Conservation (phyloP, 768 basidiomycete genomes). For the Lactarius trivialis region DNA sequence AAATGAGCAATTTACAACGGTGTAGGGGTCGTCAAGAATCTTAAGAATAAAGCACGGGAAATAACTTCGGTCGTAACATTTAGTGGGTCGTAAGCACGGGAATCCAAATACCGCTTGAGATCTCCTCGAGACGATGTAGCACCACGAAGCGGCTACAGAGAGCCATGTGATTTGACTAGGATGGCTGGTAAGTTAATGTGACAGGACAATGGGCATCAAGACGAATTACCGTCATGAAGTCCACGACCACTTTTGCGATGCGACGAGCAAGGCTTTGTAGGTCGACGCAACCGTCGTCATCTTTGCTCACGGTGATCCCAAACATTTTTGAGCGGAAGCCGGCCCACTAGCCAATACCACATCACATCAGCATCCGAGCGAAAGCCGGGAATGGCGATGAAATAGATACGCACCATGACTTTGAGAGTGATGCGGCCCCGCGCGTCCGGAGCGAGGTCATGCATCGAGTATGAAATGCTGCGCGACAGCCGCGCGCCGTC, state of each 20-base stretch:
- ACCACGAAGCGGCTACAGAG: conserved; percentile 22
- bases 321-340: conserved; percentile 19
- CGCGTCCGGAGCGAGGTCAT: conserved; percentile 13
- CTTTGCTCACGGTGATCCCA: conserved; percentile 15
- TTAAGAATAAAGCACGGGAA: conserved; percentile 9
- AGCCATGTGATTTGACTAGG: conserved; percentile 14
- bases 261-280: conserved; percentile 21
- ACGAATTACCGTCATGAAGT: conserved; percentile 20
- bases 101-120: conserved; percentile 17
- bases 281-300: conserved; percentile 10
- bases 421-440: conserved; percentile 16
- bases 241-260: conserved; percentile 18
- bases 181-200: not conserved
- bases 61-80: conserved; percentile 10
- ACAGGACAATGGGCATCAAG: no score
- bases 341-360: conserved; percentile 9
- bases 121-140: conserved; percentile 21
- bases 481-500: conserved; percentile 12
- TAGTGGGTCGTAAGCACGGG: conserved; percentile 16
- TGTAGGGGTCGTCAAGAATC: not conserved
- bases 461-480: conserved; percentile 10
- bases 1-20: not conserved
- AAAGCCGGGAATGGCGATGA: no score
- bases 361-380: not conserved
- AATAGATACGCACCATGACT: conserved; percentile 15